Percentiles rank a stretch among this genome's conserved stretches.
These are phyloP conservation scores for Irpex rosettiformis DNA, from an alignment of 1,284 basidiomycete species.

Conservation along the genomic window DNA sequence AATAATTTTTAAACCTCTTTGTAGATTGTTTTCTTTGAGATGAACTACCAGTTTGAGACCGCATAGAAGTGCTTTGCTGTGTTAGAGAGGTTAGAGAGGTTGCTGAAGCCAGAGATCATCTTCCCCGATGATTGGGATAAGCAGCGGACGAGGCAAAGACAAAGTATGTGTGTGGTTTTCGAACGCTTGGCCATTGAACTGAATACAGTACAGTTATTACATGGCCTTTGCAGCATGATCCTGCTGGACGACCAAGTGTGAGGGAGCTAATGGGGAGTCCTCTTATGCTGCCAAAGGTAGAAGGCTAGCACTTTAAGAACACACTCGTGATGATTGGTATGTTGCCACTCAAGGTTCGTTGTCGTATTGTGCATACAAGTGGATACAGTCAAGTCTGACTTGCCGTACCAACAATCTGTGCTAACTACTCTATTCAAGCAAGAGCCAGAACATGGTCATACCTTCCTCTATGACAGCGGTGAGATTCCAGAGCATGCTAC, in stretches of 20 bases:
- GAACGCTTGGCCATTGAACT: no score
- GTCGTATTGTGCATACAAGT: no score
- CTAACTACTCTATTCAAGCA: conserved; percentile 71
- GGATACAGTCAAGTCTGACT: conserved; percentile 68
- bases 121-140: conserved; percentile 79
- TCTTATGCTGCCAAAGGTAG: conserved; percentile 70
- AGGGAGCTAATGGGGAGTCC: conserved; percentile 82
- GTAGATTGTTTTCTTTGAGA: conserved; percentile 98
- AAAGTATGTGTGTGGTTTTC: no score
- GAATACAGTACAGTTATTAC: conserved; percentile 57
- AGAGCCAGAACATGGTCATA: conserved; percentile 61
- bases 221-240: conserved; percentile 83
- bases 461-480: conserved; percentile 79
- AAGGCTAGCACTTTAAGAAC: conserved; percentile 84
- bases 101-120: conserved; percentile 61
- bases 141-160: conserved; percentile 57
- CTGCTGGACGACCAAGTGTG: conserved; percentile 78
- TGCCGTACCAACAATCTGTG: conserved; percentile 69
- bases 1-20: no score
- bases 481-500: conserved; percentile 72
- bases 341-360: no score
- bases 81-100: conserved; percentile 77
- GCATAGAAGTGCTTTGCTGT: conserved; percentile 84
- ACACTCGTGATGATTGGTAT: conserved; percentile 75
- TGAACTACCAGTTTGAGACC: conserved; percentile 90